Evolutionary conservation across 2,329 filamentous ascomycete genomes (phyloP), one percentile per base, ranked within the genome.

Genomic region (Claviceps humidiphila): DNA sequence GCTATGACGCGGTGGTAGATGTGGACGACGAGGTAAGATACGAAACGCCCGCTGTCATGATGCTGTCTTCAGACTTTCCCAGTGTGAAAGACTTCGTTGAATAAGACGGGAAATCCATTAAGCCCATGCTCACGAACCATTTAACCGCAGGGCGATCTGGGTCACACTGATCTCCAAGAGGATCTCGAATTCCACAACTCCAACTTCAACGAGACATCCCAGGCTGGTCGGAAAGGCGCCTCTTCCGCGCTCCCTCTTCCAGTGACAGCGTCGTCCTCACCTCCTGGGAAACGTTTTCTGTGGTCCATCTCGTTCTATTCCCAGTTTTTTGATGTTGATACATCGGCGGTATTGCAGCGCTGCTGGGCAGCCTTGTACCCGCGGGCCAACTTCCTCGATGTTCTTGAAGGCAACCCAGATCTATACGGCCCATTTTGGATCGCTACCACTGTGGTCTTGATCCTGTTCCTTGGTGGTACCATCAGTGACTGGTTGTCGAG

Each of bases 121-220:
- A 43, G 14, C 8, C 8, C 14, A 34, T 20, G 7, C 40, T 40
- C n/a, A 40, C 39, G 13, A 7, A 4, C 8, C 5, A 16, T 6
- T 16, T 7, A 41, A 41, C 9, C 5, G n/a, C 66, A 97, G 90
- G 91, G 91, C 64, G 93, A 98, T 71, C 83, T 98, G 66, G 93
- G 93, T 63, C 90, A 96, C 72, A 98, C 93, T 53, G 93, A 98
- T 69, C 85, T 98, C 24, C 89, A 96, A 75, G 91, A 96, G 69
- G 93, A 97, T 71, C 89, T 98, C 67, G 93, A 97, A 78, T 98
- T 98, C 74, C 93, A 98, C 77, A 87, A 83, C 65, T 96, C 90
- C 58, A 81, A 87, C 74, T 94, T 94, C 69, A 80, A 83, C 62
- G 81, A 82, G 53, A 65, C 75, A 64, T 63, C 75, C 59, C 64